Evolutionary conservation across 2,329 filamentous ascomycete species (phyloP).

Genomic region (Grosmannia clavigera): DNA sequence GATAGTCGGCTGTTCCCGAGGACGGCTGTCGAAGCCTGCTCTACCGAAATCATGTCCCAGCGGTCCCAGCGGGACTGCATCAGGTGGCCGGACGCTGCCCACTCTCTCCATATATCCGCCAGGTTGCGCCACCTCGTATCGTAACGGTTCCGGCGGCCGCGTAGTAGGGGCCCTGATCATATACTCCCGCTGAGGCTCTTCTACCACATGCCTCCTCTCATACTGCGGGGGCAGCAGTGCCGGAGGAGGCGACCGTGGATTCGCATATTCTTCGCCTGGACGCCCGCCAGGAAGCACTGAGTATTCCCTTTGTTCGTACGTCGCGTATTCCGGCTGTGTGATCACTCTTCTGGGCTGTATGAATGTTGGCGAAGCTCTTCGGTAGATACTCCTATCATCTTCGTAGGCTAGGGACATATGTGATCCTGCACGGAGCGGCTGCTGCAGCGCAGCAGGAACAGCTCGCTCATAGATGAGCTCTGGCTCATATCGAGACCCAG

Average conservation of each 20-base stretch:
- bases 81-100: constrained; percentile 41
- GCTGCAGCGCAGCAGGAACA: neutral
- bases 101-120: constrained; percentile 23
- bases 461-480: constrained; percentile 50
- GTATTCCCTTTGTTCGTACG: constrained; percentile 37
- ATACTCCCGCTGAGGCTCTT: constrained; percentile 30
- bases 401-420: constrained; percentile 37
- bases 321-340: constrained; percentile 47
- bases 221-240: neutral
- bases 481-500: constrained; percentile 6
- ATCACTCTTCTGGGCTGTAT: constrained; percentile 41
- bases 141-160: constrained; percentile 28
- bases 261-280: constrained; percentile 32
- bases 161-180: constrained; percentile 41
- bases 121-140: constrained; percentile 13
- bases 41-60: neutral
- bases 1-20: neutral
- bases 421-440: constrained; percentile 32
- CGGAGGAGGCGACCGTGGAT: constrained; percentile 18
- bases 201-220: neutral
- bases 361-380: constrained; percentile 35
- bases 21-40: neutral
- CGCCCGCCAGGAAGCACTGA: constrained; percentile 34
- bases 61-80: constrained; percentile 2
- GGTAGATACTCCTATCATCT: constrained; percentile 38